Evolutionary conservation across 2,329 filamentous ascomycete species (phyloP).

Genomic region (Cercospora beticola): DNA sequence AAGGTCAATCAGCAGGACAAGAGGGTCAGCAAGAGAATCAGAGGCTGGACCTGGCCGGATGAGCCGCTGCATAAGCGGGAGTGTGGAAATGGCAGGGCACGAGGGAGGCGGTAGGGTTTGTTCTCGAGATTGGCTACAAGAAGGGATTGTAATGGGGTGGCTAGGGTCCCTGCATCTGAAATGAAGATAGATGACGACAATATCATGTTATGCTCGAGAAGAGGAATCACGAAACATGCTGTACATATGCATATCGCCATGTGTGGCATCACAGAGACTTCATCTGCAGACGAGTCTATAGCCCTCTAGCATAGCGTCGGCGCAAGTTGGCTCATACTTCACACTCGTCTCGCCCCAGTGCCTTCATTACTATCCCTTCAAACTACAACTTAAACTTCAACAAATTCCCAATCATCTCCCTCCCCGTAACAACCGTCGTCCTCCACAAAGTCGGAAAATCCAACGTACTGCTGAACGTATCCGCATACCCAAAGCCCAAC

Average conservation of each 20-base stretch:
- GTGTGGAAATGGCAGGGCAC: constrained; percentile 55
- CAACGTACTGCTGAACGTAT: constrained; percentile 75
- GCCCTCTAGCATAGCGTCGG: background rate
- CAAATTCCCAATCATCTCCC: constrained; percentile 75
- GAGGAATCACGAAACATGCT: background rate
- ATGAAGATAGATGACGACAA: background rate
- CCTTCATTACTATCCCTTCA: background rate
- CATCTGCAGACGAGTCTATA: background rate
- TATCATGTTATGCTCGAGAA: background rate
- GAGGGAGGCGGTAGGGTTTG: constrained; percentile 1
- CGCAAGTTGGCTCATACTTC: background rate
- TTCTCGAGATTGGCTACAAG: background rate
- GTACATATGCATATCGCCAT: background rate
- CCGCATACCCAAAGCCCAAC: constrained; percentile 85
- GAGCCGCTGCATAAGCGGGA: constrained; percentile 72
- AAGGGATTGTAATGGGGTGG: background rate
- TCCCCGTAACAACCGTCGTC: constrained; percentile 70
- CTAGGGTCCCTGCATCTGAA: background rate
- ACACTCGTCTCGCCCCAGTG: background rate
- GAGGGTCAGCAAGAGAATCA: constrained; percentile 68
- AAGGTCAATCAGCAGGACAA: constrained; percentile 72
- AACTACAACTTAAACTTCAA: constrained; percentile 66
- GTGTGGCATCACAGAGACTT: background rate
- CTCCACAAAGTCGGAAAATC: constrained; percentile 83
- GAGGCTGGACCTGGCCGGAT: constrained; percentile 75